Percentiles rank a stretch among this genome's conserved stretches.
Evolutionary conservation across 805 yeast species (phyloP).

Genomic region (Brettanomyces custersianus): DNA sequence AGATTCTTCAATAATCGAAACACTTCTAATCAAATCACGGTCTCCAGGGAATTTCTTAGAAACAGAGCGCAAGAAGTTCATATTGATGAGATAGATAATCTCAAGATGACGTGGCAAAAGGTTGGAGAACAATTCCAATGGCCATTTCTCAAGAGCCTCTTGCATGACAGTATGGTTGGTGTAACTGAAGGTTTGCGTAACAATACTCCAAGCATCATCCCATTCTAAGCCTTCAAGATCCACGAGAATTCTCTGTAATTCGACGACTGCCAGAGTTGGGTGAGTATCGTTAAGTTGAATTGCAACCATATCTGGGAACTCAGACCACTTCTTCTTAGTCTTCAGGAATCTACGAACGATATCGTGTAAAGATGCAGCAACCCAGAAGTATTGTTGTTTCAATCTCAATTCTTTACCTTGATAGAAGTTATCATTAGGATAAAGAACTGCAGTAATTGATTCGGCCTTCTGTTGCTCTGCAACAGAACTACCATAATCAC

Average conservation of each 20-base stretch:
- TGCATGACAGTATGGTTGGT: conserved; percentile 93
- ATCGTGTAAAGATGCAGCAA: conserved; percentile 86
- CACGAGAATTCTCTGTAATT: conserved; percentile 75
- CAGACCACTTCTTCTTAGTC: conserved; percentile 64
- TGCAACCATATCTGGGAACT: conserved; percentile 79
- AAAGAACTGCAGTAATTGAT: conserved; percentile 83
- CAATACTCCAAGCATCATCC: conserved; percentile 83
- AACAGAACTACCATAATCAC: conserved; percentile 83
- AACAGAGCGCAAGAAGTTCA: conserved; percentile 66
- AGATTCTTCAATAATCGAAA: conserved; percentile 80
- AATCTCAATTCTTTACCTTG: conserved; percentile 85
- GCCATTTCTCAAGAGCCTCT: conserved; percentile 96
- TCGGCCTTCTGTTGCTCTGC: conserved; percentile 82
- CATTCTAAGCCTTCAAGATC: conserved; percentile 77
- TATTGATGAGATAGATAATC: conserved; percentile 79
- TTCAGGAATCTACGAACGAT: conserved; percentile 86
- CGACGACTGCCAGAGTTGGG: conserved; percentile 87
- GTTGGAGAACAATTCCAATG: conserved; percentile 68
- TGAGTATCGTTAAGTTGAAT: conserved; percentile 93
- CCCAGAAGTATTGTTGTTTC: conserved; percentile 97
- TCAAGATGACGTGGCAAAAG: conserved; percentile 87
- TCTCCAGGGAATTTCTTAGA: conserved; percentile 72
- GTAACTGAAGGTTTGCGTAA: conserved; percentile 74
- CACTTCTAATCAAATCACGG: conserved; percentile 52
- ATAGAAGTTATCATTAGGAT: conserved; percentile 90